phyloP scores from a whole-genome alignment of 352 stramenopile species.

The Globisporangium solare region DNA sequence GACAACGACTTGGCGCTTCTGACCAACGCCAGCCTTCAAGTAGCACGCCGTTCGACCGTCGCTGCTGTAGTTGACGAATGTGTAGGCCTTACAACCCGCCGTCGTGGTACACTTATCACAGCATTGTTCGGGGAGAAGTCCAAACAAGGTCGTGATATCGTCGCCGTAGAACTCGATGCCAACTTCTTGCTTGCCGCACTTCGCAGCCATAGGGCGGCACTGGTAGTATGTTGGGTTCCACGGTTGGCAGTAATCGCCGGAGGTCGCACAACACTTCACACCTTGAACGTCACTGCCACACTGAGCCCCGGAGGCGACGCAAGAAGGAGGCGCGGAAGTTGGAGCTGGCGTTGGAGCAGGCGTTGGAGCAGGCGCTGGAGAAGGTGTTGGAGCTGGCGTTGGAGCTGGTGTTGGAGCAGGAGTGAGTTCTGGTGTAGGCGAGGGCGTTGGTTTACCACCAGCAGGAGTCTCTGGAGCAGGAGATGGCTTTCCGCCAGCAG shows the following conservation, averaged over 20 bases:
- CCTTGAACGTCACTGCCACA: constrained; percentile 5
- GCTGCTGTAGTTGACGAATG: constrained; percentile 18
- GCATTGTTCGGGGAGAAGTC: constrained; percentile 12
- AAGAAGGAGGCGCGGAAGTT: neutral
- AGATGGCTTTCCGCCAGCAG: neutral
- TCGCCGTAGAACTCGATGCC: constrained; percentile 19
- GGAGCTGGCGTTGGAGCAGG: constrained; percentile 7
- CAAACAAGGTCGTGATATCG: constrained; percentile 5
- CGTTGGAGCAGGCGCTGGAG: neutral
- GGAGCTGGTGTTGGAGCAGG: too few relatives aligned
- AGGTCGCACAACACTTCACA: neutral
- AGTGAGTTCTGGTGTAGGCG: constrained; percentile 5
- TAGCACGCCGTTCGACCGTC: constrained; percentile 14
- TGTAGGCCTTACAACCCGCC: constrained; percentile 14
- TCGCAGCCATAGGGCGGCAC: neutral
- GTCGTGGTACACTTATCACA: constrained; percentile 14
- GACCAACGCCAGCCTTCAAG: constrained; percentile 6
- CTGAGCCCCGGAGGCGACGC: too few relatives aligned
- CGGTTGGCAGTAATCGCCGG: neutral
- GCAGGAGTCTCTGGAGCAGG: constrained; percentile 1
- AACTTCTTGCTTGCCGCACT: constrained; percentile 10
- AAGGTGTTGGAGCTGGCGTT: neutral
- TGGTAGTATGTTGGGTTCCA: constrained; percentile 8
- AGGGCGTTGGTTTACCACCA: neutral
- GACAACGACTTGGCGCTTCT: too few relatives aligned